Base-by-base conservation (phyloP, 2,329 filamentous ascomycete species). In the Ciborinia camelliae region DNA sequence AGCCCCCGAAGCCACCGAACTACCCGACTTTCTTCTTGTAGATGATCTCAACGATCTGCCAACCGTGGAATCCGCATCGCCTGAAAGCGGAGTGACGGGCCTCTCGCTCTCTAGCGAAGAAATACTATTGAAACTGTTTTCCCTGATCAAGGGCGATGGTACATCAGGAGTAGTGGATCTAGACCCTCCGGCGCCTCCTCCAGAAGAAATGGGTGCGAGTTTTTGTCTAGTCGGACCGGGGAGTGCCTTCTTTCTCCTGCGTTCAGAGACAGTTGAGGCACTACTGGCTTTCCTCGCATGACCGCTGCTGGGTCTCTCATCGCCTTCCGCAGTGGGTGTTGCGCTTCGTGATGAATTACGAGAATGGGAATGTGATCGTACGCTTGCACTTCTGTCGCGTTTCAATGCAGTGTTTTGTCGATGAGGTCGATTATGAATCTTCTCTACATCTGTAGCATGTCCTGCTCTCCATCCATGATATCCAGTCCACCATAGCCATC, bases 401-500 rank as follows among this genome's bases (percentile, higher is more conserved):
- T 71, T 73, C 30, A 57, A 52, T 12, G 65, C 57, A 18, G 47
- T 52, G 10, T 63, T 64, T 54, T 74, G 71, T 32, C 71, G 71
- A 65, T 73, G 71, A 26, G 63, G 37, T 45, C 64, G 52, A 60
- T 72, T 68, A 62, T 73, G 70, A 26, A 63, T 71, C 54, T 75
- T 76, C 64, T 76, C 74, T 37, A 73, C 63, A 68, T 74, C 74
- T 23, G 68, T 64, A 47, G 66, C 62, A 52, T 71, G 71, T 7
- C 69, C 65, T 65, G 62, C 77, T 71, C 71, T 77, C 79, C 79
- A 81, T 32, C 81, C 83, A 41, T 84, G 79, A 83, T 90, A 91
- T 0, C 91, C 90, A 1, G 91, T 85, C 90, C 93, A 96, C 92
- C 92, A 96, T 43, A 96, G 80, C 87, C 88, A 90, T 28, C 89